Base-by-base conservation (phyloP, 306 rosid species). In the Macrotyloma uniflorum region DNA sequence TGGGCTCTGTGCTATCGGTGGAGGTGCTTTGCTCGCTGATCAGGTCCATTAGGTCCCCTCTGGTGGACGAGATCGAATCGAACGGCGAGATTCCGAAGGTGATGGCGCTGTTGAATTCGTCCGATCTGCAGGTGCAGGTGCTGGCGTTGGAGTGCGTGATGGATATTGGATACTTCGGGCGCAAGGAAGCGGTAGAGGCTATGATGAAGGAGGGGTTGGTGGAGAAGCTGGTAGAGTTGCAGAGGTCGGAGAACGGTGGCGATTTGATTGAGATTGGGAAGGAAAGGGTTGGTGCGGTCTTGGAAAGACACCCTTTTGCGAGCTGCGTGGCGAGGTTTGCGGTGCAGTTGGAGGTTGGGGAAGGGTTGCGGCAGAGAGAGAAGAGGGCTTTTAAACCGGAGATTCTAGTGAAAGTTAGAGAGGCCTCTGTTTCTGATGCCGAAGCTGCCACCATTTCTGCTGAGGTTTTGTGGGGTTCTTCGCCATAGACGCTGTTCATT, bases 351-450 rank as follows among this genome's bases (percentile, higher is more conserved):
- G 99, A 95, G 74, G 93, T 93, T 0, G 99, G 99, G 0, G 99
- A 95, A 30, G 99, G 99, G 50, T 70, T 95, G 87, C 86, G 99
- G 79, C 89, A 87, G 80, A 86, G 99, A 0, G 99, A 95, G 86
- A 95, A 63, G 80, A 91, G 99, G 42, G 93, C 88, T 8, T 85
- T 93, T 14, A 95, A 93, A 83, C 89, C 83, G 64, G 86, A 88
- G 45, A 87, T 95, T 33, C 50, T 95, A 82, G 40, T 4, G 9
- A 86, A 89, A 64, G 97, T 91, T 8, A 90, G 88, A 45, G 83
- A 86, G 30, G 94, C 97, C 8, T 87, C 82, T 57, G 51, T 80
- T 70, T 91, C 93, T 50, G 96, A 93, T 62, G 99, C 99, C n/a
- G 92, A 93, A 79, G 85, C 89, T 68, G 93, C 97, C 69, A 90